phyloP scores from a whole-genome alignment of 2,329 filamentous ascomycete genomes.

The Zymoseptoria ardabiliae region DNA sequence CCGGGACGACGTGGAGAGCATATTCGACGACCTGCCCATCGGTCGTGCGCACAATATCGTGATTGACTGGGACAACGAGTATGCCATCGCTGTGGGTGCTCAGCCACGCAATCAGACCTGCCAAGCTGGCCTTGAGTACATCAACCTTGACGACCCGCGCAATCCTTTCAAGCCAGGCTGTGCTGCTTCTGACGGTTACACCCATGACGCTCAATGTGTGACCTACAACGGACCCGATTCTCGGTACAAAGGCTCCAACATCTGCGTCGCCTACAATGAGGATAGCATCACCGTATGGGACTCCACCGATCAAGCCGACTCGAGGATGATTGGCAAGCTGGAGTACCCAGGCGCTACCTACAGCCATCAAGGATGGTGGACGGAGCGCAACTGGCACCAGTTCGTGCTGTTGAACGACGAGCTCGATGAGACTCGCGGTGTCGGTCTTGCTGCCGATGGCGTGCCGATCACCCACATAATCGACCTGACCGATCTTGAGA shows the following conservation, averaged over 20 bases:
- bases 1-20: constrained; percentile 37
- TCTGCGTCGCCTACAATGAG: constrained; percentile 48
- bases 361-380: constrained; percentile 50
- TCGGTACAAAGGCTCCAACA: constrained; percentile 38
- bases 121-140: constrained; percentile 47
- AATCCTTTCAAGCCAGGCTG: constrained; percentile 46
- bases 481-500: constrained; percentile 39
- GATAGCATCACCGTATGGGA: constrained; percentile 41
- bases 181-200: constrained; percentile 45
- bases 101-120: constrained; percentile 39
- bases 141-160: constrained; percentile 44
- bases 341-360: constrained; percentile 52
- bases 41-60: constrained; percentile 45
- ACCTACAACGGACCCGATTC: constrained; percentile 43
- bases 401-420: constrained; percentile 48
- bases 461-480: constrained; percentile 46
- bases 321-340: constrained; percentile 45
- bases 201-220: constrained; percentile 51
- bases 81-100: constrained; percentile 37
- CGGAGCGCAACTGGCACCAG: constrained; percentile 36
- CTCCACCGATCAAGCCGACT: constrained; percentile 36
- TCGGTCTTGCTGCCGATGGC: constrained; percentile 36
- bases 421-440: constrained; percentile 43
- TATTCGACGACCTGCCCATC: constrained; percentile 14
- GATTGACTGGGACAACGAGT: constrained; percentile 42